Percentiles rank a stretch among this genome's conserved stretches.
phyloP scores from a whole-genome alignment of 768 basidiomycete species.

The Lentinula sp. region DNA sequence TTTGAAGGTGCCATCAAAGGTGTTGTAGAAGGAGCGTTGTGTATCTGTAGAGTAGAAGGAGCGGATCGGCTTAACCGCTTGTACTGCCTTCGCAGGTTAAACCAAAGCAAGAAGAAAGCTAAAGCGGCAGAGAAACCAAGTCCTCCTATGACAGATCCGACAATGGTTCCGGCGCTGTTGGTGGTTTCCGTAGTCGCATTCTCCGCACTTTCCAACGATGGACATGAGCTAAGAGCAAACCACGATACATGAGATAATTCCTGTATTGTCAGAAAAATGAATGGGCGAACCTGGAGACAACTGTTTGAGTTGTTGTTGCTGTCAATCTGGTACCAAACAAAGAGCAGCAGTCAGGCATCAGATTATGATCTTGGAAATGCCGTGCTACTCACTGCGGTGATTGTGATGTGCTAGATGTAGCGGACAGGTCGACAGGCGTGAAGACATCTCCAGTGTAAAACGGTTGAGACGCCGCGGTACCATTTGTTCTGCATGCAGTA shows the following conservation, averaged over 20 bases:
- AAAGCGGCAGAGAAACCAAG: neutral
- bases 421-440: neutral
- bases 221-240: neutral
- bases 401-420: neutral
- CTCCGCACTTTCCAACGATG: neutral
- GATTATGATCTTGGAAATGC: neutral
- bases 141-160: neutral
- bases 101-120: neutral
- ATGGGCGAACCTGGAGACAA: neutral
- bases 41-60: neutral
- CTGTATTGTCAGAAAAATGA: neutral
- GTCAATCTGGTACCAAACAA: neutral
- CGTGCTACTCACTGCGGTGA: neutral
- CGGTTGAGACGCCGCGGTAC: neutral
- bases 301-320: neutral
- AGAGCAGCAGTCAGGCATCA: neutral
- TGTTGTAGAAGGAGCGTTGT: neutral
- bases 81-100: neutral
- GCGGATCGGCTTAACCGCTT: neutral
- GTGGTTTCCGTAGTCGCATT: neutral
- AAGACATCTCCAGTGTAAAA: neutral
- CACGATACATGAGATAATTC: neutral
- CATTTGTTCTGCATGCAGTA: neutral
- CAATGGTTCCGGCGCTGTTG: neutral
- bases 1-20: neutral